phyloP scores from a whole-genome alignment of 768 basidiomycete genomes.

The Amanita pallidorosea region DNA sequence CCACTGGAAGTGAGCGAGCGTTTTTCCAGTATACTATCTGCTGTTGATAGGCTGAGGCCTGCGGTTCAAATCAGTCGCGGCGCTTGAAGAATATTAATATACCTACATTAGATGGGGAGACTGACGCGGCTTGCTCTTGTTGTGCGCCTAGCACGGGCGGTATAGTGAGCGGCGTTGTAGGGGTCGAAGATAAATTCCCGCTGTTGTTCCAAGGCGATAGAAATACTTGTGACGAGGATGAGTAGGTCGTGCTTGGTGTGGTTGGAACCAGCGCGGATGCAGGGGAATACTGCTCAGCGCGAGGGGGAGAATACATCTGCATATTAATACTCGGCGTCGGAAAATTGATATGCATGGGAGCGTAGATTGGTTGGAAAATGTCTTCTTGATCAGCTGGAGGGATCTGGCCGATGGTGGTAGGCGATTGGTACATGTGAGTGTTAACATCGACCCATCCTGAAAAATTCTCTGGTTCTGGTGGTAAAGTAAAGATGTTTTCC shows the following conservation, averaged over 20 bases:
- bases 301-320: neutral
- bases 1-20: neutral
- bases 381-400: neutral
- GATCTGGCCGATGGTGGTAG: neutral
- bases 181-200: conserved; percentile 1
- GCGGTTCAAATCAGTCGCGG: neutral
- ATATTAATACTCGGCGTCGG: neutral
- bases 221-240: neutral
- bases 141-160: neutral
- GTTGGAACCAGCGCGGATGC: neutral
- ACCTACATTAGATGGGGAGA: neutral
- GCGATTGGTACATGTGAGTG: neutral
- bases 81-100: neutral
- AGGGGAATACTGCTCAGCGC: neutral
- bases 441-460: neutral
- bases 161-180: conserved; percentile 1
- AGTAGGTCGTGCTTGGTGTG: conserved; percentile 1
- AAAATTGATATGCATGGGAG: neutral
- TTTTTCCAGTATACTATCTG: neutral
- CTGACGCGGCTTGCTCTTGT: neutral
- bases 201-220: neutral
- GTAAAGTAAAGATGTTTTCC: neutral
- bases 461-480: neutral
- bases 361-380: neutral
- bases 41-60: neutral